Conservation (phyloP, 495 filamentous ascomycete genomes). For the Penicillium ochrochloron region DNA sequence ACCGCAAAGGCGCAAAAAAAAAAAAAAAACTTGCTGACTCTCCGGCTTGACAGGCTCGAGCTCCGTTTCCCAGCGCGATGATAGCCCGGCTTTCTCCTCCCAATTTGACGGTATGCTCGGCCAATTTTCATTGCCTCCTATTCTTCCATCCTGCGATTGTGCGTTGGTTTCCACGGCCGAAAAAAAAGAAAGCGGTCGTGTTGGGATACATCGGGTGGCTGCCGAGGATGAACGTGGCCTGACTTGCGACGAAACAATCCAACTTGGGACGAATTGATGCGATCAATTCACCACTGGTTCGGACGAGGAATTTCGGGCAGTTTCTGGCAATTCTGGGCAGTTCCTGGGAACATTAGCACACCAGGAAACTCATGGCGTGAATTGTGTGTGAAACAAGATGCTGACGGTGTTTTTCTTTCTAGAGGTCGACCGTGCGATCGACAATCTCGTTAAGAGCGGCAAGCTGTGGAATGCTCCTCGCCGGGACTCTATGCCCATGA, state of each 20-base stretch:
- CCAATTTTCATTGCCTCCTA: conserved; percentile 5
- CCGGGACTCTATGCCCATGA: conserved; percentile 83
- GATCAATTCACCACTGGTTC: background rate
- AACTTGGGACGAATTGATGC: background rate
- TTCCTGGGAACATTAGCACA: background rate
- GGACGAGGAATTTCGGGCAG: background rate
- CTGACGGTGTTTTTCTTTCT: conserved; percentile 14
- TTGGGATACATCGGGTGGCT: background rate
- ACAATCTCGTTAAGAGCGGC: conserved; percentile 94
- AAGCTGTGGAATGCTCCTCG: conserved; percentile 84
- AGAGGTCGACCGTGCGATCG: conserved; percentile 96
- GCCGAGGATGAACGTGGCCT: conserved; percentile 6
- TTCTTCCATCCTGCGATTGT: conserved; percentile 7
- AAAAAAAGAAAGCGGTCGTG: conserved; percentile 5
- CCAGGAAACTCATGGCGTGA: background rate
- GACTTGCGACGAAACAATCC: background rate
- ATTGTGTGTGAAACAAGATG: background rate
- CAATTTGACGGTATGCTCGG: conserved; percentile 84
- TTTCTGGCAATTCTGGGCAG: background rate
- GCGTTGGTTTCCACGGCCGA: background rate
- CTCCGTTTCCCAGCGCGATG: conserved; percentile 77
- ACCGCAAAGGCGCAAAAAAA: conserved; percentile 21
- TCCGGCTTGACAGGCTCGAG: conserved; percentile 63
- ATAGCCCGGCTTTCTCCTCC: conserved; percentile 77
- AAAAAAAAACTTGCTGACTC: conserved; percentile 27